Base-by-base conservation (phyloP, 768 basidiomycete genomes). In the Agrocybe pediades region DNA sequence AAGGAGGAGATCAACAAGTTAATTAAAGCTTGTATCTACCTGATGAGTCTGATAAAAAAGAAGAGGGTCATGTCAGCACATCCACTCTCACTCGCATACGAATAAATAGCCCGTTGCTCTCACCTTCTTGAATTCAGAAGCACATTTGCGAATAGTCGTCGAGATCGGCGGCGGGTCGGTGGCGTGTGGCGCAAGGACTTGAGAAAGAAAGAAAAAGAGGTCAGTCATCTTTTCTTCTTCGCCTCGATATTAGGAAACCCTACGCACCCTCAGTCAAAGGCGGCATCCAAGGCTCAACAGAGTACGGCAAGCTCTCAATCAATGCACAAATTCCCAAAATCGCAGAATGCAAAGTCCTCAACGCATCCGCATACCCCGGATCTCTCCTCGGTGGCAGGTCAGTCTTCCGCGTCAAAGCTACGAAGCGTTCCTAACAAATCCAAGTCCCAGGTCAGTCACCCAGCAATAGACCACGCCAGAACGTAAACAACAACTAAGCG, bases 271-370 rank as follows among this genome's bases (percentile, higher is more conserved):
- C 89, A 29, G 88, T 89, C 48, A 92, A 76, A 17, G 87, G 74
- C 25, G 89, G 89, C 81, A 96, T 86, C 88, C 94, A 98, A 41
- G 85, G 79, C 62, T 96, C 95, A 2, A 97, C 90, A 9, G 94
- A 93, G 74, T 96, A 97, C 11, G 95, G 95, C 71, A 90, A 90
- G 53, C 95, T 95, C 66, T 93, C 91, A 46, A 98, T 83, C 41
- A 98, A 78, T 9, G 95, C 91, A 62, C 91, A 92, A 47, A 95
- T 78, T 25, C 95, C 95, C 46, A 98, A 81, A 49, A 98, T 88
- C 6, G 91, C 94, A 25, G 91, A 91, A 66, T 97, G 94, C 51
- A 95, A 76, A 44, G 80, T 78, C 42, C 86, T 82, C 59, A 95
- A 67, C 11, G 84, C 78, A 50, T 86, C 84, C n/a, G 86, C 80